phyloP scores from a whole-genome alignment of 2,329 filamentous ascomycete genomes.

The Ophiosphaerella korrae region DNA sequence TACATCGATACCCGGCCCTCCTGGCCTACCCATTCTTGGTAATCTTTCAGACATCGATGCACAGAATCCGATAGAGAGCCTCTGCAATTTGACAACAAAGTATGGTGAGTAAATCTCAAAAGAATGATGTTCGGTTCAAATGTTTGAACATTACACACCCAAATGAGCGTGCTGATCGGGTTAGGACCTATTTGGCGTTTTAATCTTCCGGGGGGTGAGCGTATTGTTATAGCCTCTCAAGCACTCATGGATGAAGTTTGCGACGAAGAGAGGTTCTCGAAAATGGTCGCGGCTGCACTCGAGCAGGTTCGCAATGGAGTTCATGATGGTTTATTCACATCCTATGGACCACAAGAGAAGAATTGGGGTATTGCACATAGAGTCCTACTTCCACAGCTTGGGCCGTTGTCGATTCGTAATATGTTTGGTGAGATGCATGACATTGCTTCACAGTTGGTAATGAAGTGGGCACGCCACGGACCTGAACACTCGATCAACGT shows the following conservation, averaged over 20 bases:
- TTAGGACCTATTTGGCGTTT: constrained; percentile 44
- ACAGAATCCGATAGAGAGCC: constrained; percentile 61
- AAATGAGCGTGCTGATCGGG: constrained; percentile 4
- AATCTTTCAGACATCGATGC: constrained; percentile 68
- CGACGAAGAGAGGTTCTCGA: constrained; percentile 45
- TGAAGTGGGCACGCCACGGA: constrained; percentile 69
- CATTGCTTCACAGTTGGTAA: constrained; percentile 66
- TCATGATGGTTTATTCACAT: constrained; percentile 51
- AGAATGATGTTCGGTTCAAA: neutral
- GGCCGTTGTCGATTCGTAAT: constrained; percentile 67
- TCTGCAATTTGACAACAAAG: constrained; percentile 64
- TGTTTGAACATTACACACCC: neutral
- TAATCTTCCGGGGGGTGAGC: constrained; percentile 28
- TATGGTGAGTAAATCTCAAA: constrained; percentile 60
- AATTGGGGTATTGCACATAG: constrained; percentile 65
- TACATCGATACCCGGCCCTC: constrained; percentile 64
- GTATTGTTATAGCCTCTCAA: constrained; percentile 39
- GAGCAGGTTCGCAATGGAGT: constrained; percentile 44
- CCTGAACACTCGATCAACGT: constrained; percentile 40
- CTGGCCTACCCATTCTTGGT: constrained; percentile 68
- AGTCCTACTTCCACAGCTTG: constrained; percentile 71
- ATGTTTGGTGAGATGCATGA: constrained; percentile 68
- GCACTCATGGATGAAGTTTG: constrained; percentile 48
- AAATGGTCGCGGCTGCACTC: constrained; percentile 35
- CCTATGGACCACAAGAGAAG: constrained; percentile 45